Evolutionary conservation across 139 green algal genomes (phyloP), one percentile per base, ranked within the genome.

Genomic region (Chlorella ohadii): DNA sequence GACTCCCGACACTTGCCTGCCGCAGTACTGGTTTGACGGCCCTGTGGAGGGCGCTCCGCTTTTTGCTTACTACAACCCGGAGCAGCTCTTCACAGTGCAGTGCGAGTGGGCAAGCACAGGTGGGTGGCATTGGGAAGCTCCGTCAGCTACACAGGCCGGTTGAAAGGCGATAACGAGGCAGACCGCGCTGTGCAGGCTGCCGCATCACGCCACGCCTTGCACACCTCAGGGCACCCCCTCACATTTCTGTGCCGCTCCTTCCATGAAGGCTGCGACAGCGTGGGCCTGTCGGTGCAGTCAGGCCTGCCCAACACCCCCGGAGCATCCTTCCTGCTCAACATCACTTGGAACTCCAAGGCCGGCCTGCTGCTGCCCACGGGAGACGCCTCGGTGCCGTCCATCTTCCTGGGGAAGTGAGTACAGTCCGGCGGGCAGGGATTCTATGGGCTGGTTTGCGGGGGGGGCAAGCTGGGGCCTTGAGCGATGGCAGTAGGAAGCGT

Each of bases 1-100:
- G n/a, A n/a, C n/a, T n/a, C n/a, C n/a, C n/a, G n/a, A n/a, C n/a
- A n/a, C n/a, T n/a, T n/a, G n/a, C n/a, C 64, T 65, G 28, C 39
- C 94, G 36, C 84, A 95, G 79, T 95, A 95, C 87, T 95, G 86
- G 82, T 91, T 95, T 36, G 78, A 94, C 28, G 83, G 75, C 0
- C 85, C 77, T 7, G 31, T 64, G 19, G 80, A 78, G 7, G 73
- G 56, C 3, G 27, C 56, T 11, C 79, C 63, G 33, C 23, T 61
- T 59, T 66, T 47, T 38, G 44, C 44, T 51, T 68, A 75, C 59
- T 56, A 33, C 39, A 38, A 23, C 63, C 72, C 72, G 33, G 39
- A 57, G 13, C 27, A 72, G 19, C 79, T 81, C 66, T 80, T 89
- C 17, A 5, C 55, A 12, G 80, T 56, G 55, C 83, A 74, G 34